These are phyloP conservation scores for Clarireedia paspali DNA, from an alignment of 2,329 filamentous ascomycete species.

Conservation along the genomic window DNA sequence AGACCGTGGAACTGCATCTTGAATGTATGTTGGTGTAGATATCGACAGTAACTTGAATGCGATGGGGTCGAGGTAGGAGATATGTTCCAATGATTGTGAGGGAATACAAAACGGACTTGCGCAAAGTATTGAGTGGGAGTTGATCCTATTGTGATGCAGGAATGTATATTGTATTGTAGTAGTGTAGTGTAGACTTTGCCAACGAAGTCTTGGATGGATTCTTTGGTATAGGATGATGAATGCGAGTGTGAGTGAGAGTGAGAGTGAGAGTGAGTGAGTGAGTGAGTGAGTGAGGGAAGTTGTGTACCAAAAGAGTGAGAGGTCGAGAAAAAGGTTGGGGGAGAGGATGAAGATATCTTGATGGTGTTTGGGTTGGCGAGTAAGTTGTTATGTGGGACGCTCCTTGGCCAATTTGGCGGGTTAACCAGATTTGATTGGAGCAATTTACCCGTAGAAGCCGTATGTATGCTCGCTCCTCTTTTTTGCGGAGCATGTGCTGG, in stretches of 20 bases:
- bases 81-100: background rate
- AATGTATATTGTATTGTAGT: background rate
- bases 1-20: conserved; percentile 5
- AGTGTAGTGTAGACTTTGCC: conserved; percentile 4
- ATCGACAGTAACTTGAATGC: background rate
- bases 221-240: background rate
- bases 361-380: too few species aligned
- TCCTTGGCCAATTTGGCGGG: too few species aligned
- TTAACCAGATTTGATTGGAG: too few species aligned
- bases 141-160: background rate
- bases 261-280: background rate
- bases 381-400: too few species aligned
- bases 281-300: background rate
- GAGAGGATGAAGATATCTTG: too few species aligned
- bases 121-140: background rate
- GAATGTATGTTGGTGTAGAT: background rate
- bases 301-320: background rate
- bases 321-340: too few species aligned
- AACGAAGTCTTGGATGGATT: conserved; percentile 5
- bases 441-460: too few species aligned
- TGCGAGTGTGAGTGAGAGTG: background rate
- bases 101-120: background rate
- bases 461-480: too few species aligned
- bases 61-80: background rate
- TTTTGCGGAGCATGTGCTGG: too few species aligned